phyloP scores from a whole-genome alignment of 176 grass and related monocot genomes.

The Ensete ventricosum region DNA sequence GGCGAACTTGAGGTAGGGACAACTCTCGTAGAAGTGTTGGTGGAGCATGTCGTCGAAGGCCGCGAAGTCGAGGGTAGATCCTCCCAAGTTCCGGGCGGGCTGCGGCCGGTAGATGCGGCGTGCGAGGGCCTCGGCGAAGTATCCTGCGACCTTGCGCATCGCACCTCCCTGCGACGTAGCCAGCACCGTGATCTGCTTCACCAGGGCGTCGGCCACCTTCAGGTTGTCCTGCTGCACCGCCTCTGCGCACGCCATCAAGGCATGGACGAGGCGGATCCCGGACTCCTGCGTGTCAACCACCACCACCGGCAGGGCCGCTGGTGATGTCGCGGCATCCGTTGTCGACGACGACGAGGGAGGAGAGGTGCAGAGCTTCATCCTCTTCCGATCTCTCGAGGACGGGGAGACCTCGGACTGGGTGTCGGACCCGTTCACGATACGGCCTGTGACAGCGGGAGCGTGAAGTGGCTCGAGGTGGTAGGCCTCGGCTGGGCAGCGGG shows the following conservation, averaged over 20 bases:
- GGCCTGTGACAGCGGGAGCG: not conserved
- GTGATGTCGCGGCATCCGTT: not conserved
- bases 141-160: slow-evolving; percentile 14
- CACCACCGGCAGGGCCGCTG: not conserved
- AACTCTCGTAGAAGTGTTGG: slow-evolving; percentile 15
- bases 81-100: not conserved
- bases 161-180: slow-evolving; percentile 5
- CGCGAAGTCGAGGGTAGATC: not conserved
- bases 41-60: slow-evolving; percentile 10
- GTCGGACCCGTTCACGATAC: not conserved
- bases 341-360: slow-evolving; percentile 11
- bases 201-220: slow-evolving; percentile 4
- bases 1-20: slow-evolving; percentile 37
- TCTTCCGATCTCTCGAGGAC: slow-evolving; percentile 4
- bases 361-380: not conserved
- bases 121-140: slow-evolving; percentile 12
- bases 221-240: slow-evolving; percentile 12
- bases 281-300: slow-evolving; percentile 11
- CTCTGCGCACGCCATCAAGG: slow-evolving; percentile 8
- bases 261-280: slow-evolving; percentile 11
- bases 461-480: slow-evolving; percentile 6
- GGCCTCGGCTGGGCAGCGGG: no score
- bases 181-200: slow-evolving; percentile 13
- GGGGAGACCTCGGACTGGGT: slow-evolving; percentile 1
- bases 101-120: not conserved